phyloP scores from a whole-genome alignment of 164 flowering plant species.

The Annona squamosa region DNA sequence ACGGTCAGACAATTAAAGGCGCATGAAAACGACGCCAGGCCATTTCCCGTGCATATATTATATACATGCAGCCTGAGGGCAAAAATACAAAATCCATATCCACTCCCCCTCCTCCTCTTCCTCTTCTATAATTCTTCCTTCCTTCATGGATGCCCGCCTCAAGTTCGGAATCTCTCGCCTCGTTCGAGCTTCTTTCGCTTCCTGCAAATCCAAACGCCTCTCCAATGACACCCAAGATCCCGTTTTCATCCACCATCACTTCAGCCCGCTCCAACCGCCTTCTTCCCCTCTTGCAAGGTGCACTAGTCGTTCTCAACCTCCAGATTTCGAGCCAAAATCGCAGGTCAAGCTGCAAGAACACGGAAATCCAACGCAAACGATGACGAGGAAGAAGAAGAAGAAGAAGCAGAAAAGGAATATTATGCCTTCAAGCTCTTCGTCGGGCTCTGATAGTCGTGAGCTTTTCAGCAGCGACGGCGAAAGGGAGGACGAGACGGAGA shows the following conservation, averaged over 20 bases:
- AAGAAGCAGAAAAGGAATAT: not conserved
- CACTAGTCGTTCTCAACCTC: slow-evolving; percentile 21
- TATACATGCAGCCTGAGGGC: not conserved
- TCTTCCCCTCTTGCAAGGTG: slow-evolving; percentile 9
- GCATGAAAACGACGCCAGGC: not conserved
- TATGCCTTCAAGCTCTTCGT: slow-evolving; percentile 8
- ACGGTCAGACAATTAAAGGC: not conserved
- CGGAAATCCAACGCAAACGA: not conserved
- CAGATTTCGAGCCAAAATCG: slow-evolving; percentile 1
- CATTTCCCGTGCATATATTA: not conserved
- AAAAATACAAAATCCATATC: not conserved
- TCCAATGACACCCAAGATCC: slow-evolving; percentile 36
- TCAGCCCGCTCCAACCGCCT: slow-evolving; percentile 16
- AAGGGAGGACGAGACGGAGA: slow-evolving; percentile 35
- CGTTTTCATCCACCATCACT: slow-evolving; percentile 17
- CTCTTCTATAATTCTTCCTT: not conserved
- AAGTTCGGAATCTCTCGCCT: slow-evolving; percentile 49
- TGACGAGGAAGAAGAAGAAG: slow-evolving; percentile 8
- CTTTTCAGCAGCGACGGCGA: slow-evolving; percentile 54
- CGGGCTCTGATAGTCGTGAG: slow-evolving; percentile 11
- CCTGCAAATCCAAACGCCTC: slow-evolving; percentile 42
- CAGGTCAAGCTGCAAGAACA: not conserved
- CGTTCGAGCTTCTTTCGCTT: slow-evolving; percentile 45
- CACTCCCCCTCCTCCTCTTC: not conserved
- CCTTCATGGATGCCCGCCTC: slow-evolving; percentile 45